Base-by-base conservation (phyloP, 1,284 basidiomycete species). In the Malassezia pachydermatis region DNA sequence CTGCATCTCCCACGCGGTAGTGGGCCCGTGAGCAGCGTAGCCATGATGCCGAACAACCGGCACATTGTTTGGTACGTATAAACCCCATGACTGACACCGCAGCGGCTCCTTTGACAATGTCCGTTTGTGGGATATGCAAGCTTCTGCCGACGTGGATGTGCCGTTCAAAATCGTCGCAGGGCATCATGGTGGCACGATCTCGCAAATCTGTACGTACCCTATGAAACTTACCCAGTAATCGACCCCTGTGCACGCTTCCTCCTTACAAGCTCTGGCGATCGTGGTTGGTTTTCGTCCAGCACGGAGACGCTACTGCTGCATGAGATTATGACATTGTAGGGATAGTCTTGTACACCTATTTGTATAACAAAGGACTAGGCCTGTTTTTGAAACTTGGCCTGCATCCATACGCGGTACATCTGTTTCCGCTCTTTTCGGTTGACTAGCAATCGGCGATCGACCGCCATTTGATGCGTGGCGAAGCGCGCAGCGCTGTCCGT, bases 41-140 rank as follows among this genome's bases (percentile, higher is more conserved):
- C 84, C 1, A 79, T 86, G 1, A 86, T 96, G 69, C 89, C 90
- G 7, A 89, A 95, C 67, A 81, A 84, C 10, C 78, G 81, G 48
- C 88, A 95, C 72, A 80, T 95, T 33, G 88, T 86, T 16, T 86
- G 85, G 87, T 89, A 60, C 61, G 81, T 43, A 16, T n/a, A 22
- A 25, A 4, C 22, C 10, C 5, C 20, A n/a, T 9, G 2, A 19
- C 19, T 16, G 11, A 34, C 4, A 5, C 3, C 25, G 20, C 37
- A 89, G 87, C 52, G 92, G 88, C 7, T 90, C 87, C 14, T 80
- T 82, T 49, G 92, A 98, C 74, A 95, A 95, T 67, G 80, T 98
- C 50, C 78, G 94, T 23, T 72, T 98, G 35, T 98, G 90, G 90
- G 88, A 96, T 65, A 85, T 58, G 79, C 80, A 35, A 79, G 79